Conservation (phyloP, 495 filamentous ascomycete species). For the Penicillium lividum region DNA sequence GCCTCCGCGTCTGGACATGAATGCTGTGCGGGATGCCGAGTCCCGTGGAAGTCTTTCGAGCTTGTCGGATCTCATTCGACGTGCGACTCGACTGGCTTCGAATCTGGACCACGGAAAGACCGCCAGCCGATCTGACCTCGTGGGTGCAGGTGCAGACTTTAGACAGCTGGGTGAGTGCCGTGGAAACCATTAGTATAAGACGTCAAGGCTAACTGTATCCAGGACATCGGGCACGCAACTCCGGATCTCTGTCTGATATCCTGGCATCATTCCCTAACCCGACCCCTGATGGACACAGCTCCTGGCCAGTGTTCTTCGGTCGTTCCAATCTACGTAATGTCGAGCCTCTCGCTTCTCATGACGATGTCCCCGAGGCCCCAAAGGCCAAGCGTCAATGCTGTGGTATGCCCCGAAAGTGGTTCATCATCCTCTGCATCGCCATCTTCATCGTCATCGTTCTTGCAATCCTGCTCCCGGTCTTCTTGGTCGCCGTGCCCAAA, state of each 20-base stretch:
- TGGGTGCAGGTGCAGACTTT: conserved; percentile 32
- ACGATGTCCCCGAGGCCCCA: conserved; percentile 24
- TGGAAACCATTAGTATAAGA: background rate
- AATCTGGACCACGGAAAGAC: conserved; percentile 88
- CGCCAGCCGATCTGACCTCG: conserved; percentile 63
- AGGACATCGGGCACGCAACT: conserved; percentile 40
- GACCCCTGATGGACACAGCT: conserved; percentile 48
- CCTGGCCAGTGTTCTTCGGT: conserved; percentile 45
- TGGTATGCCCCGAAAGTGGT: conserved; percentile 80
- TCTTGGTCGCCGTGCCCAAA: conserved; percentile 73
- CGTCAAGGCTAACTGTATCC: conserved; percentile 3
- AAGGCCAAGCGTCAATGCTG: conserved; percentile 56
- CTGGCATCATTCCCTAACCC: conserved; percentile 90
- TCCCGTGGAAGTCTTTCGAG: conserved; percentile 86
- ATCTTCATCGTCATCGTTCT: conserved; percentile 77
- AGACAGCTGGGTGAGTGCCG: conserved; percentile 30
- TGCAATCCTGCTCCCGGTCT: conserved; percentile 83
- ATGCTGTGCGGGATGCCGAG: conserved; percentile 75
- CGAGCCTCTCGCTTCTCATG: conserved; percentile 28
- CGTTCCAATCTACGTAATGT: conserved; percentile 40
- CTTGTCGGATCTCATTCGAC: conserved; percentile 83
- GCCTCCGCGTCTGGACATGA: conserved; percentile 76
- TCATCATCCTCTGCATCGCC: conserved; percentile 67
- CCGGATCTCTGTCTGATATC: conserved; percentile 81
- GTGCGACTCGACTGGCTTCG: conserved; percentile 83